These are phyloP conservation scores for Ailanthus altissimus DNA, from an alignment of 345 rosid species.

Conservation along the genomic window DNA sequence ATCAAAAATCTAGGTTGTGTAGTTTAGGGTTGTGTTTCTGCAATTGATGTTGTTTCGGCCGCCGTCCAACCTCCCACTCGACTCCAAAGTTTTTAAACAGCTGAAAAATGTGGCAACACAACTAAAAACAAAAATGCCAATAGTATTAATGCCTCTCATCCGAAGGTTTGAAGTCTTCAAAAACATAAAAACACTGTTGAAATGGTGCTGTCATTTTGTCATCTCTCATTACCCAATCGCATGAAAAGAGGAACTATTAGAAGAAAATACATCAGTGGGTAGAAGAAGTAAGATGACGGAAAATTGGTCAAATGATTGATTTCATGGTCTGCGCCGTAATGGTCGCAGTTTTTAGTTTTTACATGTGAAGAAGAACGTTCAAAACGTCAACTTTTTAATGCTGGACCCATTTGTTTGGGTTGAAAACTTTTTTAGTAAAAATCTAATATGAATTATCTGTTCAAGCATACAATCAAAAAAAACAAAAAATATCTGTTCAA, in stretches of 20 bases:
- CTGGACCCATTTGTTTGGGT: neutral
- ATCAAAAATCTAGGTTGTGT: too few relatives aligned
- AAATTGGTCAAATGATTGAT: neutral
- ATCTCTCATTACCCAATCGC: neutral
- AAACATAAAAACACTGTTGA: neutral
- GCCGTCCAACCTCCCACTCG: too few relatives aligned
- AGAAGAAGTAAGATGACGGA: neutral
- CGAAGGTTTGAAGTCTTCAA: neutral
- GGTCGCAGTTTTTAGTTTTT: neutral
- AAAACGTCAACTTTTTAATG: neutral
- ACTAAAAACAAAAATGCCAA: neutral
- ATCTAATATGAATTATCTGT: neutral
- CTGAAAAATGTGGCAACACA: neutral
- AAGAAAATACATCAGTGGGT: neutral
- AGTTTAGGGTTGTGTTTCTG: too few relatives aligned
- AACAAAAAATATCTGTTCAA: neutral
- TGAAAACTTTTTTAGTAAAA: neutral
- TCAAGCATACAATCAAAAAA: too few relatives aligned
- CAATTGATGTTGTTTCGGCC: too few relatives aligned
- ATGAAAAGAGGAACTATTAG: neutral
- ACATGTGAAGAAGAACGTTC: neutral
- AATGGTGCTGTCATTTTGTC: neutral
- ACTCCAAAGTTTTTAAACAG: neutral
- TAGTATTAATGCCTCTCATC: neutral
- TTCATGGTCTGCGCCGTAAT: neutral